These are phyloP conservation scores for Xylaria acuta DNA, from an alignment of 495 filamentous ascomycete species.

Conservation along the genomic window DNA sequence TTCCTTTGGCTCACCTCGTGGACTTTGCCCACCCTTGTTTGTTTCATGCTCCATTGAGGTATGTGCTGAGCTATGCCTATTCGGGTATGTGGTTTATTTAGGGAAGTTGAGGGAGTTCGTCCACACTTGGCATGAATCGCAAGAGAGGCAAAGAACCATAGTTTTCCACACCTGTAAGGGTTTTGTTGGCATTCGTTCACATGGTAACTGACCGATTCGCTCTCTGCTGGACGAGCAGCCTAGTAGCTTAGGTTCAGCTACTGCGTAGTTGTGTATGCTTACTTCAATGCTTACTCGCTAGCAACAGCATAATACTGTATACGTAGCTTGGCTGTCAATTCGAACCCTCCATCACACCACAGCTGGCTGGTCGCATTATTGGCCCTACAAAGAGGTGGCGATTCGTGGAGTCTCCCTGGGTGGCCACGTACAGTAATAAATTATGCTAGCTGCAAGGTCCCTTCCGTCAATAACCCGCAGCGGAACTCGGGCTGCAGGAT, in stretches of 20 bases:
- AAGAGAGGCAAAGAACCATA: background rate
- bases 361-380: constrained; percentile 4
- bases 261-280: background rate
- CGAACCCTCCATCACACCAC: constrained; percentile 17
- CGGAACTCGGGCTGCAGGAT: constrained; percentile 13
- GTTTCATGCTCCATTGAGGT: background rate
- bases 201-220: background rate
- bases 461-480: constrained; percentile 2
- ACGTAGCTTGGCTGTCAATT: background rate
- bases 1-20: background rate
- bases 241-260: background rate
- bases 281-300: background rate
- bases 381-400: constrained; percentile 12
- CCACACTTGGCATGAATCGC: background rate
- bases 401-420: constrained; percentile 16
- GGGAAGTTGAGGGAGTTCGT: constrained; percentile 9
- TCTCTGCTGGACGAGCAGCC: background rate
- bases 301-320: no score
- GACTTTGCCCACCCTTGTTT: constrained; percentile 13
- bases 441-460: constrained; percentile 16
- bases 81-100: background rate
- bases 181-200: background rate
- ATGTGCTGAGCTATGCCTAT: background rate
- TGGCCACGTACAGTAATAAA: constrained; percentile 25
- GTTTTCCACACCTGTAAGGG: background rate